These are phyloP conservation scores for Grammothele lineata DNA, from an alignment of 768 basidiomycete genomes.

Conservation along the genomic window DNA sequence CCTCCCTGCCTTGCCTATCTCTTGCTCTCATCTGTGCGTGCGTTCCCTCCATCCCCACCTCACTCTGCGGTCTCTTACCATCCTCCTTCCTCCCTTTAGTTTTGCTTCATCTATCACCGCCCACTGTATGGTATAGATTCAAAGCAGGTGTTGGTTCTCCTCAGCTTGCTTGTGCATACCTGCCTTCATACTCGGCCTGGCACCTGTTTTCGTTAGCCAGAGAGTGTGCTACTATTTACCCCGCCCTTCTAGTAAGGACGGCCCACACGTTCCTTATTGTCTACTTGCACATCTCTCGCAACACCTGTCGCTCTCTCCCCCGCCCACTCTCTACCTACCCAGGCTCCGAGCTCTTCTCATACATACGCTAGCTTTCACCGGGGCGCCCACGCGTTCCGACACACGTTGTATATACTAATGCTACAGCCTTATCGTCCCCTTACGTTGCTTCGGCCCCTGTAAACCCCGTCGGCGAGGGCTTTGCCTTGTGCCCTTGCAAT, in stretches of 20 bases:
- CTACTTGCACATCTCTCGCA: neutral
- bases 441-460: no score
- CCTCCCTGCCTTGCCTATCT: neutral
- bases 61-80: neutral
- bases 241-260: constrained; percentile 1
- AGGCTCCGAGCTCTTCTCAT: no score
- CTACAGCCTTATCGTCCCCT: no score
- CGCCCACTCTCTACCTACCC: neutral
- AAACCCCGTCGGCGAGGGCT: neutral
- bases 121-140: neutral
- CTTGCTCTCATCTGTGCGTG: neutral
- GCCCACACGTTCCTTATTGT: constrained; percentile 14
- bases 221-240: constrained; percentile 7
- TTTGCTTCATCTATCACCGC: no score
- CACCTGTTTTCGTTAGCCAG: constrained; percentile 7
- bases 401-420: no score
- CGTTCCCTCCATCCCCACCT: neutral
- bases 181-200: neutral
- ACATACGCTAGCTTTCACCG: neutral
- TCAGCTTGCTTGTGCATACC: neutral
- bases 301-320: neutral
- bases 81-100: no score
- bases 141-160: neutral
- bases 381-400: no score
- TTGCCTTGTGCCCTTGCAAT: constrained; percentile 6